Conservation (phyloP, 345 rosid genomes). For the Abelmoschus esculentus region DNA sequence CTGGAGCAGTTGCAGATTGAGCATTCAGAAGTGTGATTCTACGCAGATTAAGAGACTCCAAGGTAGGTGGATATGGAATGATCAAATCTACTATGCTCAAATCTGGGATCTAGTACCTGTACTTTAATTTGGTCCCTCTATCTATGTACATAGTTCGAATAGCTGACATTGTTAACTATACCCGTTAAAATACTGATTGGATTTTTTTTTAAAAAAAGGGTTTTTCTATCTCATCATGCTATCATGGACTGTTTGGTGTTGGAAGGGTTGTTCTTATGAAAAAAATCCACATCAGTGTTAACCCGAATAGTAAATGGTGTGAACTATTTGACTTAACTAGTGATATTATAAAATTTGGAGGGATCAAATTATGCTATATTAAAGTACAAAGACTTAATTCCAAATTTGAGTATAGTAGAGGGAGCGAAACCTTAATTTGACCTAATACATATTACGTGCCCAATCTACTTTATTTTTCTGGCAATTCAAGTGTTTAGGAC, state of each 20-base stretch:
- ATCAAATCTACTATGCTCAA: background rate
- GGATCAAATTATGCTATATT: too few species aligned
- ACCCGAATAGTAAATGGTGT: too few species aligned
- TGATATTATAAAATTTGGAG: too few species aligned
- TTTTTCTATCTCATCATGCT: too few species aligned
- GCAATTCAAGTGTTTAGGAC: background rate
- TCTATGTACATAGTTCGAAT: background rate
- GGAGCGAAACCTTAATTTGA: too few species aligned
- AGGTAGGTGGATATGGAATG: conserved; percentile 32
- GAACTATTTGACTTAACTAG: too few species aligned
- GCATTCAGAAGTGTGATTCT: conserved; percentile 46
- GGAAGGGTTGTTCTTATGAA: too few species aligned
- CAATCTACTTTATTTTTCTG: background rate
- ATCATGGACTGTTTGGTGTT: too few species aligned
- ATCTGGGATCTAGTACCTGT: background rate
- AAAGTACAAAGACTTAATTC: too few species aligned
- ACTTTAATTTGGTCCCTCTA: background rate
- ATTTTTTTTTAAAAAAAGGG: too few species aligned
- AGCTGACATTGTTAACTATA: background rate
- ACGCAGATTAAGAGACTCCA: conserved; percentile 49
- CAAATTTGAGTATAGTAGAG: too few species aligned
- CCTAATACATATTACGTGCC: background rate
- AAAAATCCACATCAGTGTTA: too few species aligned
- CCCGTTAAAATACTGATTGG: background rate
- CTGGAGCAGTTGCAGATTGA: conserved; percentile 68